These are phyloP conservation scores for Nepenthes alata DNA, from an alignment of 179 eudicot species.

Conservation along the genomic window DNA sequence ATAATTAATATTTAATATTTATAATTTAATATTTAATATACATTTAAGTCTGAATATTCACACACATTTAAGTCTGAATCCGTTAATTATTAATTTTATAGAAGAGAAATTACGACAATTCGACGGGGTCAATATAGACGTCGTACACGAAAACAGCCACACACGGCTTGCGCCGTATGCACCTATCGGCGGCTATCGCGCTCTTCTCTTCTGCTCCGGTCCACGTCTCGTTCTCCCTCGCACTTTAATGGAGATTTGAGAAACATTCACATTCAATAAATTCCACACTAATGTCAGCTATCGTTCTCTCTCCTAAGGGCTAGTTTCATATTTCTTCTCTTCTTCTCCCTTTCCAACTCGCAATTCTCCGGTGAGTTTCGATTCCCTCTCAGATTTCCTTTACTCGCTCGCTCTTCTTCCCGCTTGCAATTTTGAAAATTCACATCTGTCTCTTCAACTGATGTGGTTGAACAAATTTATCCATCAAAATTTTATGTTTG, in stretches of 20 bases:
- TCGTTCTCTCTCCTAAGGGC: not conserved
- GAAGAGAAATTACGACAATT: too few species aligned
- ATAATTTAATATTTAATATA: too few species aligned
- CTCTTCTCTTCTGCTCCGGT: too few species aligned
- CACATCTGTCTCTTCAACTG: not conserved
- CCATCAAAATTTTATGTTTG: not conserved
- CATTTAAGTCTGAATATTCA: too few species aligned
- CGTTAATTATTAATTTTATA: too few species aligned
- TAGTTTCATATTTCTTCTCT: conserved; percentile 7
- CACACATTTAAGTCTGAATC: too few species aligned
- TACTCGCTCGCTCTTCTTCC: not conserved
- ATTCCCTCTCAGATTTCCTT: not conserved
- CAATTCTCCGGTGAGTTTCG: not conserved
- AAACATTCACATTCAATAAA: conserved; percentile 18
- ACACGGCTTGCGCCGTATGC: too few species aligned
- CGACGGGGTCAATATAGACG: too few species aligned
- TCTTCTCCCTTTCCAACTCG: not conserved
- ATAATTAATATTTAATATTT: too few species aligned
- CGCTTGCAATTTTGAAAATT: not conserved
- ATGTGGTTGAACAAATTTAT: not conserved
- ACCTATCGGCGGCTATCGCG: too few species aligned
- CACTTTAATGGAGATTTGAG: conserved; percentile 25
- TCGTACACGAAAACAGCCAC: too few species aligned
- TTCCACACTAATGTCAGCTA: conserved; percentile 4
- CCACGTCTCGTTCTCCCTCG: conserved; percentile 7